Conservation (phyloP, 1,284 basidiomycete genomes). For the Porphyrellus sp. region DNA sequence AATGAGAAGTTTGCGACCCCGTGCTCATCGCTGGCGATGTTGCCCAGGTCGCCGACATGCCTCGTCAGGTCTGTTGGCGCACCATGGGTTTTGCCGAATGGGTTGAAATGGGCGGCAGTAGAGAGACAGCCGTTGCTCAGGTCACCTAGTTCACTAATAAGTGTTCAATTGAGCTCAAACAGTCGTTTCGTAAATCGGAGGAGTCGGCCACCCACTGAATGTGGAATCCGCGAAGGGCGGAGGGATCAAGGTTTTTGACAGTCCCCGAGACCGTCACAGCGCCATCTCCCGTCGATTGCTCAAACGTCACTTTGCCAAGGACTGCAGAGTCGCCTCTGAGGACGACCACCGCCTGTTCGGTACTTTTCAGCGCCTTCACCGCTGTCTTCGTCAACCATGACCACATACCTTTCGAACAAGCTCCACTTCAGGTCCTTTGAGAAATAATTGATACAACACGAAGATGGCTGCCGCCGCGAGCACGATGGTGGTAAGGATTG, state of each 20-base stretch:
- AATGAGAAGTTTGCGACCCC: constrained; percentile 61
- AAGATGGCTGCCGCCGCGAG: constrained; percentile 20
- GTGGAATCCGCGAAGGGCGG: constrained; percentile 70
- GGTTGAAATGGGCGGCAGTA: constrained; percentile 78
- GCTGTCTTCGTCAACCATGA: not conserved
- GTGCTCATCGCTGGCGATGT: constrained; percentile 59
- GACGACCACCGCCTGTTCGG: constrained; percentile 55
- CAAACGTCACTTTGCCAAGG: constrained; percentile 63
- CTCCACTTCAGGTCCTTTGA: constrained; percentile 16
- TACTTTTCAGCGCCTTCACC: not conserved
- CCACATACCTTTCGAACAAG: constrained; percentile 24
- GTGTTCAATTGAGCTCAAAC: not conserved
- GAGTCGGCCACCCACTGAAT: constrained; percentile 56
- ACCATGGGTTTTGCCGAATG: constrained; percentile 63
- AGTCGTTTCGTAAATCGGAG: not conserved
- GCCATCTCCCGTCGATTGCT: constrained; percentile 50
- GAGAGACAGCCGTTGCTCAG: constrained; percentile 65
- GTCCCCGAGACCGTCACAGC: constrained; percentile 64
- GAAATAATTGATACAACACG: constrained; percentile 19
- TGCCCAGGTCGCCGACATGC: constrained; percentile 79
- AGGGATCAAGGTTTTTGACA: constrained; percentile 58
- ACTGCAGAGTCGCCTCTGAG: constrained; percentile 62
- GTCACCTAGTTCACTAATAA: constrained; percentile 62
- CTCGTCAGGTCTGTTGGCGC: constrained; percentile 54
- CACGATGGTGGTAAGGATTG: constrained; percentile 14